Percentiles rank a stretch among this genome's conserved stretches.
Conservation (phyloP, 2,329 filamentous ascomycete genomes). For the Trichoderma gracile region DNA sequence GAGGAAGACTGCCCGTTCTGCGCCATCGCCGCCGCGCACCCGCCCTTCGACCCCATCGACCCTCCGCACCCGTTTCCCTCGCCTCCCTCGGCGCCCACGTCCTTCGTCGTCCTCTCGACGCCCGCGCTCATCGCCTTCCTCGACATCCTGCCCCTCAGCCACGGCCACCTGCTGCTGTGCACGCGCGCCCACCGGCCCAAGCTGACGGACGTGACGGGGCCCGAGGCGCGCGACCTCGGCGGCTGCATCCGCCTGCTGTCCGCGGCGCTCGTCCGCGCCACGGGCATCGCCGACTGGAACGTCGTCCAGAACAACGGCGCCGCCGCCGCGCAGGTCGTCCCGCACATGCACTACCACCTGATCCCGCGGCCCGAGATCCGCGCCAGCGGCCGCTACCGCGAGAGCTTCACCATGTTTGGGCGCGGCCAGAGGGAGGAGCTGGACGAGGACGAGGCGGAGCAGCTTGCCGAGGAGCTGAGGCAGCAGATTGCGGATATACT, state of each 20-base stretch:
- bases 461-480: slow-evolving; percentile 58
- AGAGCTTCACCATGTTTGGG: slow-evolving; percentile 83
- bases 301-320: slow-evolving; percentile 94
- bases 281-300: slow-evolving; percentile 84
- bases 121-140: slow-evolving; percentile 80
- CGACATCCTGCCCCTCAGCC: slow-evolving; percentile 85
- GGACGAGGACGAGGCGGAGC: slow-evolving; percentile 70
- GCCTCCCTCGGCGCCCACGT: slow-evolving; percentile 44
- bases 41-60: slow-evolving; percentile 46
- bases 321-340: slow-evolving; percentile 86
- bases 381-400: slow-evolving; percentile 53
- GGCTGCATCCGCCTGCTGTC: slow-evolving; percentile 70
- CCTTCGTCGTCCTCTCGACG: slow-evolving; percentile 75
- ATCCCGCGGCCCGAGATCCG: slow-evolving; percentile 77
- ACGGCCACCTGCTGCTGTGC: slow-evolving; percentile 80
- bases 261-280: slow-evolving; percentile 66
- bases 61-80: slow-evolving; percentile 44
- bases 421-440: slow-evolving; percentile 70
- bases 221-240: slow-evolving; percentile 68
- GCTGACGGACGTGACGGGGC: slow-evolving; percentile 66
- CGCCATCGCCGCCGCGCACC: slow-evolving; percentile 54
- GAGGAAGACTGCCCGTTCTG: slow-evolving; percentile 61
- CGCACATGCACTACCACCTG: slow-evolving; percentile 92
- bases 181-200: slow-evolving; percentile 77
- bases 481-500: slow-evolving; percentile 51